Conservation (phyloP, 345 rosid species). For the Limnanthes douglasii region DNA sequence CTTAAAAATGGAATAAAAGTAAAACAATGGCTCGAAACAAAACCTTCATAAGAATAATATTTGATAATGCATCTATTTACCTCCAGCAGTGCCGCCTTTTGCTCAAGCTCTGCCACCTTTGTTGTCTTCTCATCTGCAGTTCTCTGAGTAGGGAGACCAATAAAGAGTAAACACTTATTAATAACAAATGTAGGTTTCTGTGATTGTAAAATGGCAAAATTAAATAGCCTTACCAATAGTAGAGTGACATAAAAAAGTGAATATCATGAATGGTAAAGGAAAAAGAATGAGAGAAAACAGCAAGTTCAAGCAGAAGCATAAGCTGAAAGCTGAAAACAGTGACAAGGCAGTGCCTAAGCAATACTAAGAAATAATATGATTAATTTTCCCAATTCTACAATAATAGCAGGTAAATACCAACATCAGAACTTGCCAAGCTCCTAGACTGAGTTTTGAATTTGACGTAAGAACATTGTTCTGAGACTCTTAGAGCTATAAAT, state of each 20-base stretch:
- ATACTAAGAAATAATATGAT: not conserved
- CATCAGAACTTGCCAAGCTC: not conserved
- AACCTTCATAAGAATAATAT: conserved; percentile 2
- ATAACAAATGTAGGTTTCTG: too few relatives aligned
- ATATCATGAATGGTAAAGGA: conserved; percentile 5
- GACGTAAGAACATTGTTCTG: not conserved
- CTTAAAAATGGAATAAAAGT: conserved; percentile 1
- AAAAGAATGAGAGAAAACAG: conserved; percentile 3
- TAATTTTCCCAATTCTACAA: not conserved
- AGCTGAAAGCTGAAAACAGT: conserved; percentile 1
- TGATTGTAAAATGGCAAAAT: too few relatives aligned
- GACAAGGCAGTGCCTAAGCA: not conserved
- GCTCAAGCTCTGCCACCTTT: conserved; percentile 83
- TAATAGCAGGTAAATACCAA: not conserved
- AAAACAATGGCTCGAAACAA: not conserved
- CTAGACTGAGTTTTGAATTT: not conserved
- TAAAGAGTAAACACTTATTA: too few relatives aligned
- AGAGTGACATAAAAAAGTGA: too few relatives aligned
- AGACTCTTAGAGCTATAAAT: not conserved
- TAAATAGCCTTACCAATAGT: too few relatives aligned
- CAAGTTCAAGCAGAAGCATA: conserved; percentile 7
- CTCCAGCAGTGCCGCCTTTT: conserved; percentile 88
- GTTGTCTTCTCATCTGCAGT: conserved; percentile 83
- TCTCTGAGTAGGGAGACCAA: too few relatives aligned
- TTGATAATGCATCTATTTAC: conserved; percentile 19